A percentile compares a stretch with the other conserved stretches of the same genome.
Evolutionary conservation across 1,139 yeast genomes (phyloP).

Genomic region (Debaryomycetaceae sp.): DNA sequence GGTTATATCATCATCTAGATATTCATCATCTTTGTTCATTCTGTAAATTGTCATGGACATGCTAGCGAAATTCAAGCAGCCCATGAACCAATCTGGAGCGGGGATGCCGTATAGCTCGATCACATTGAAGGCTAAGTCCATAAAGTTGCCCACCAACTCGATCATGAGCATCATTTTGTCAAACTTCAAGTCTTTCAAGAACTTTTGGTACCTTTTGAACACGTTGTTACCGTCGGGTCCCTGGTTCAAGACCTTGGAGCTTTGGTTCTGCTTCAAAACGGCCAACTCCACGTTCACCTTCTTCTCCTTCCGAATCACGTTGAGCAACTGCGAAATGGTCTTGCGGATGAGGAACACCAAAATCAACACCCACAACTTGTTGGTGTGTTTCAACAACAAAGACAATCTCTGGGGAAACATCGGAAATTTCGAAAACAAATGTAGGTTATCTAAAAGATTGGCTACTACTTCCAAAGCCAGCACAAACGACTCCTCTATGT

Average conservation of each 20-base stretch:
- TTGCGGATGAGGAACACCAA: slow-evolving; percentile 42
- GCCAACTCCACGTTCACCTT: slow-evolving; percentile 38
- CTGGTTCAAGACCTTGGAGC: slow-evolving; percentile 20
- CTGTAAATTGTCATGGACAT: slow-evolving; percentile 50
- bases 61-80: slow-evolving; percentile 38
- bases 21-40: slow-evolving; percentile 52
- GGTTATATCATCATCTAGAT: slow-evolving; percentile 44
- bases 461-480: slow-evolving; percentile 36
- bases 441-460: slow-evolving; percentile 42
- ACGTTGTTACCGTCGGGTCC: slow-evolving; percentile 20
- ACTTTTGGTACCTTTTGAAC: slow-evolving; percentile 36
- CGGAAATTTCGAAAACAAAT: slow-evolving; percentile 40
- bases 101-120: slow-evolving; percentile 37
- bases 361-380: slow-evolving; percentile 44
- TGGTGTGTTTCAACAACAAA: slow-evolving; percentile 39
- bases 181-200: slow-evolving; percentile 41
- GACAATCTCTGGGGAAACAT: slow-evolving; percentile 38
- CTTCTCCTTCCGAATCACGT: slow-evolving; percentile 36
- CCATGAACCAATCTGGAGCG: slow-evolving; percentile 46
- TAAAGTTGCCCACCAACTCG: slow-evolving; percentile 42
- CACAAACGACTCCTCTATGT: slow-evolving; percentile 28
- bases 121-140: slow-evolving; percentile 40
- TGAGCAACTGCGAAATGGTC: slow-evolving; percentile 41
- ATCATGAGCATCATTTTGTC: slow-evolving; percentile 43
- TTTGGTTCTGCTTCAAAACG: slow-evolving; percentile 25